phyloP scores from a whole-genome alignment of 805 yeast species.

The Teunomyces panamensis region DNA sequence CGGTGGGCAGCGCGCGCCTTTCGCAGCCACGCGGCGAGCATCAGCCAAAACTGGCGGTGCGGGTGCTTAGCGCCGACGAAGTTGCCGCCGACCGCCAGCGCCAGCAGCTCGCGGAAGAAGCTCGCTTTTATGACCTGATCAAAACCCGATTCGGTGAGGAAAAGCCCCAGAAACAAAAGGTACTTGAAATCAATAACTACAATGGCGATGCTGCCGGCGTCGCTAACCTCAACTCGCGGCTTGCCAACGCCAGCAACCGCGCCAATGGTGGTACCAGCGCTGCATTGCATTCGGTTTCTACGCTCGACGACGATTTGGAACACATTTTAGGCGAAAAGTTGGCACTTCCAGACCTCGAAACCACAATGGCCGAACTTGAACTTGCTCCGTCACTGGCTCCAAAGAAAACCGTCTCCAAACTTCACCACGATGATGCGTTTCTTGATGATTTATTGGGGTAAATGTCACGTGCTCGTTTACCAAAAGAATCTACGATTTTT shows the following conservation, averaged over 20 bases:
- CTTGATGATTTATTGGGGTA: constrained; percentile 1
- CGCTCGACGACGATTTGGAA: constrained; percentile 11
- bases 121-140: constrained; percentile 26
- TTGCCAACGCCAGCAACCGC: constrained; percentile 1
- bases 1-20: constrained; percentile 26
- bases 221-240: constrained; percentile 2
- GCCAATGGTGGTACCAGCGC: background rate
- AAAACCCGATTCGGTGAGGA: constrained; percentile 20
- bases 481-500: constrained; percentile 10
- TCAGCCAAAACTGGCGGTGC: constrained; percentile 6
- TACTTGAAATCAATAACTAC: constrained; percentile 36
- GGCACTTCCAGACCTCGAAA: background rate
- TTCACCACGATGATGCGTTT: background rate
- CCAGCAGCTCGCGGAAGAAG: constrained; percentile 22
- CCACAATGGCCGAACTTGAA: background rate
- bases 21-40: constrained; percentile 3
- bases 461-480: background rate
- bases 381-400: background rate
- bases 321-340: constrained; percentile 10
- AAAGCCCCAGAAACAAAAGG: constrained; percentile 11
- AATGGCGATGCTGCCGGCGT: constrained; percentile 17
- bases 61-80: constrained; percentile 27
- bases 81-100: constrained; percentile 22
- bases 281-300: too few species aligned
- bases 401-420: background rate